Base-by-base conservation (phyloP, 2,329 filamentous ascomycete species). In the Pyrenophora graminea region DNA sequence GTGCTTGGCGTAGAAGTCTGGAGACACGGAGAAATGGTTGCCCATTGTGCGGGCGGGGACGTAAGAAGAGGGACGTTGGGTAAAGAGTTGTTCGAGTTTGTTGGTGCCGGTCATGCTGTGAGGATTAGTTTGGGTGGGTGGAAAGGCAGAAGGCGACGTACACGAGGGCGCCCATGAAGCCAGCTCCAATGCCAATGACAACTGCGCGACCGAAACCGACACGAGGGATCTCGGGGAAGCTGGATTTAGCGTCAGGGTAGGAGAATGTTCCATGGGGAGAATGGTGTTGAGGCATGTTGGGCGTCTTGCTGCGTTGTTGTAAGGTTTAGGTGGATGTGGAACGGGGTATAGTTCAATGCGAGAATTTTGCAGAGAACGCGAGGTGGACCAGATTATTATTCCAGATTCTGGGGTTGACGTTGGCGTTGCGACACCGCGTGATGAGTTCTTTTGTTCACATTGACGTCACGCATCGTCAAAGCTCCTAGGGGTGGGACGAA, bases 1-100 rank as follows among this genome's bases (percentile, higher is more conserved):
- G 39, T 68, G 55, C 2, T 45, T 39, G 4, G 32, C 3, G 31
- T 58, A 58, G 18, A 56, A 58, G 21, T 33, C 19, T 2, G 53
- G 25, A 6, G 53, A 44, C 42, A 69, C 51, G 37, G 59, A 58
- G 15, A 72, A 51, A n/a, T 68, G 63, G 25, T 59, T 61, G 4
- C 58, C 59, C 4, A 66, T 53, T 4, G 67, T 70, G 39, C 63
- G 65, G 5, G 62, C 69, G 10, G 69, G 63, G 3, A 71, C 66
- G 41, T 69, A 68, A 8, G 68, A 71, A 38, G 57, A 59, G 2
- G 67, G 64, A 1, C 67, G 62, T 18, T 58, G 36, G 12, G 63
- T 70, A 51, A 72, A 47, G 31, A 60, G 21, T 53, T 69, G 66
- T 51, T 70, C 67, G 30, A 67, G 21, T 46, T 67, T 64, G 51